A percentile compares a stretch with the other conserved stretches of the same genome.
Conservation (phyloP, 805 yeast genomes). For the Myxozyma sirexii region DNA sequence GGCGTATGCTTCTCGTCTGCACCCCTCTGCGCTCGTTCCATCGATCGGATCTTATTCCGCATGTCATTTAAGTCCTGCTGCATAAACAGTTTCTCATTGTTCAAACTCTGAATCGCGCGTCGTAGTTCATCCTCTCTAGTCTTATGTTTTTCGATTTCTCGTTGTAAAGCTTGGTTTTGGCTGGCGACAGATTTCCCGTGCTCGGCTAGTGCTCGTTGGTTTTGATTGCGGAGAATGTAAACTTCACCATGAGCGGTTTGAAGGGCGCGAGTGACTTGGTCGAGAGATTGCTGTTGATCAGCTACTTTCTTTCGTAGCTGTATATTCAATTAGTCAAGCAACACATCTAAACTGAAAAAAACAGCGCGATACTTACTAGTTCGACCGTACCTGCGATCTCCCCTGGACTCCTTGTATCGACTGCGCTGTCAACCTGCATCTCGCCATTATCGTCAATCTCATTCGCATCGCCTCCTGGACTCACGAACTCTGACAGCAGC, state of each 20-base stretch:
- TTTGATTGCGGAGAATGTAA: constrained; percentile 70
- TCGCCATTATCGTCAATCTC: constrained; percentile 1
- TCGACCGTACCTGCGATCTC: not conserved
- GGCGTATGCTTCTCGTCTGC: constrained; percentile 6
- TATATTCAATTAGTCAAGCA: not conserved
- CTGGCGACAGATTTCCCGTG: constrained; percentile 40
- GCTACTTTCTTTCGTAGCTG: constrained; percentile 12
- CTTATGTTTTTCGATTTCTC: constrained; percentile 38
- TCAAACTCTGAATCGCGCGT: constrained; percentile 49
- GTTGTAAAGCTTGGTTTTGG: constrained; percentile 33
- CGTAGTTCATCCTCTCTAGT: constrained; percentile 48
- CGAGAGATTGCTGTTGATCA: constrained; percentile 31
- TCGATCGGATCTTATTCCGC: constrained; percentile 21
- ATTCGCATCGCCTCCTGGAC: not conserved
- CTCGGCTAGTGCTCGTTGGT: constrained; percentile 45
- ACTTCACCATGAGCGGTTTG: constrained; percentile 75
- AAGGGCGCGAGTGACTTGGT: constrained; percentile 43
- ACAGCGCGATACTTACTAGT: not conserved
- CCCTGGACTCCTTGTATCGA: not conserved
- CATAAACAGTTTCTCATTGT: constrained; percentile 60
- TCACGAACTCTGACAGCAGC: not conserved
- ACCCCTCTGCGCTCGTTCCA: constrained; percentile 16
- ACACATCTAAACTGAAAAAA: not conserved
- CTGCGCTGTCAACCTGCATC: not conserved
- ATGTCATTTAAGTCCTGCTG: constrained; percentile 51